Evolutionary conservation across 2,329 filamentous ascomycete species (phyloP).

Genomic region (Talaromyces sp.): DNA sequence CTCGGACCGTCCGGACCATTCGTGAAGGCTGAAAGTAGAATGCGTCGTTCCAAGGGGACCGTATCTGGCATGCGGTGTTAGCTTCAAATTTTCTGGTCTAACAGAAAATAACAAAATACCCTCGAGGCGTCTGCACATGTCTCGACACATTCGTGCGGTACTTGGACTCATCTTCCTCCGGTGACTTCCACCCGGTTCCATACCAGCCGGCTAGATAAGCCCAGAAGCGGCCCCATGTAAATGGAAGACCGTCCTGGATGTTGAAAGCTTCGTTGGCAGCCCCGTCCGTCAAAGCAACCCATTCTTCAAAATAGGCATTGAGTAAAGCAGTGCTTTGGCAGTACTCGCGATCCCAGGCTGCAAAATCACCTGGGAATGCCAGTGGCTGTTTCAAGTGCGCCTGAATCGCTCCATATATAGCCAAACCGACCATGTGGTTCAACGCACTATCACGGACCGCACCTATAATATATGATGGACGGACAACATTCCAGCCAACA

Average conservation of each 20-base stretch:
- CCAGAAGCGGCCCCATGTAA: slow-evolving; percentile 5
- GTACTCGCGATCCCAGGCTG: slow-evolving; percentile 5
- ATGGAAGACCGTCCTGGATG: background rate
- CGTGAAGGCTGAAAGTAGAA: slow-evolving; percentile 3
- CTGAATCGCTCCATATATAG: slow-evolving; percentile 2
- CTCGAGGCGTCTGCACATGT: slow-evolving; percentile 3
- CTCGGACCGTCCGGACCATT: slow-evolving; percentile 1
- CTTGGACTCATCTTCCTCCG: slow-evolving; percentile 2
- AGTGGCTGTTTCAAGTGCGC: slow-evolving; percentile 4
- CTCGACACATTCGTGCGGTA: slow-evolving; percentile 1
- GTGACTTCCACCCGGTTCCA: slow-evolving; percentile 1
- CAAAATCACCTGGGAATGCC: slow-evolving; percentile 1
- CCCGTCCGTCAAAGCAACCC: background rate
- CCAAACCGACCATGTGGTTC: slow-evolving; percentile 2
- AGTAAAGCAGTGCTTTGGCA: slow-evolving; percentile 5
- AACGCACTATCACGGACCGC: slow-evolving; percentile 2
- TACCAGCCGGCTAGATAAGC: slow-evolving; percentile 2
- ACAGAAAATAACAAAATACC: background rate
- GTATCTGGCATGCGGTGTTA: background rate
- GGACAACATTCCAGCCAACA: slow-evolving; percentile 2
- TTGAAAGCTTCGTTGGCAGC: slow-evolving; percentile 7
- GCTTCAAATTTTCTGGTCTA: background rate
- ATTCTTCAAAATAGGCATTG: slow-evolving; percentile 7
- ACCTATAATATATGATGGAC: slow-evolving; percentile 6
- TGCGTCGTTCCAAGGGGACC: background rate